phyloP scores from a whole-genome alignment of 106 monocot species.

The Acorus calamus region DNA sequence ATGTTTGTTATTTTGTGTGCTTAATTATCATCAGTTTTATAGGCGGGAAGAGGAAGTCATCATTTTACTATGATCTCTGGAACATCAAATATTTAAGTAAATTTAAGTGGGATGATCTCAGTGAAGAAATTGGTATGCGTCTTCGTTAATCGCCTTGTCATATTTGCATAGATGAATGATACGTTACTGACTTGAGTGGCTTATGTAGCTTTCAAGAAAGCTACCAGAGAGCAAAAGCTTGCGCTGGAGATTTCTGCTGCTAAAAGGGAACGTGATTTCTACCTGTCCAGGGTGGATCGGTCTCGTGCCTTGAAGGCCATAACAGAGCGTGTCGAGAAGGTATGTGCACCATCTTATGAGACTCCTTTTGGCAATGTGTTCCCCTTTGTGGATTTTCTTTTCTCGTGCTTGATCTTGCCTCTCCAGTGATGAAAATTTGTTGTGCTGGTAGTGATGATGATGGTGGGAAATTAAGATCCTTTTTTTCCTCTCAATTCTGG shows the following conservation, averaged over 20 bases:
- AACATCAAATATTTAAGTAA: conserved; percentile 91
- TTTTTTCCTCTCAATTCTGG: no score
- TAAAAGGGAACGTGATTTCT: conserved; percentile 87
- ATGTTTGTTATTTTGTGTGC: neutral
- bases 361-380: neutral
- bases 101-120: conserved; percentile 97
- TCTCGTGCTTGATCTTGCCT: neutral
- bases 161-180: neutral
- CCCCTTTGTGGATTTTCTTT: neutral
- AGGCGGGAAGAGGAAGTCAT: conserved; percentile 87
- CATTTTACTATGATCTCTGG: conserved; percentile 95
- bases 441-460: no score
- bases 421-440: no score
- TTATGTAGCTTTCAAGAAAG: conserved; percentile 58
- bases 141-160: neutral
- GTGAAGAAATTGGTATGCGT: conserved; percentile 58
- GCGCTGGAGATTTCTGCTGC: conserved; percentile 89
- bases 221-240: conserved; percentile 61
- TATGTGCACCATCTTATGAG: conserved; percentile 9
- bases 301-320: conserved; percentile 54
- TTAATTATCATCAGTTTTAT: conserved; percentile 6
- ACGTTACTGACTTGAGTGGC: neutral
- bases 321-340: conserved; percentile 71
- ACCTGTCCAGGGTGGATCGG: conserved; percentile 80
- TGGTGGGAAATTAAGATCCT: no score